A percentile compares a stretch with the other conserved stretches of the same genome.
These are phyloP conservation scores for Desmodesmus armatus DNA, from an alignment of 139 green algal species.

Conservation along the genomic window DNA sequence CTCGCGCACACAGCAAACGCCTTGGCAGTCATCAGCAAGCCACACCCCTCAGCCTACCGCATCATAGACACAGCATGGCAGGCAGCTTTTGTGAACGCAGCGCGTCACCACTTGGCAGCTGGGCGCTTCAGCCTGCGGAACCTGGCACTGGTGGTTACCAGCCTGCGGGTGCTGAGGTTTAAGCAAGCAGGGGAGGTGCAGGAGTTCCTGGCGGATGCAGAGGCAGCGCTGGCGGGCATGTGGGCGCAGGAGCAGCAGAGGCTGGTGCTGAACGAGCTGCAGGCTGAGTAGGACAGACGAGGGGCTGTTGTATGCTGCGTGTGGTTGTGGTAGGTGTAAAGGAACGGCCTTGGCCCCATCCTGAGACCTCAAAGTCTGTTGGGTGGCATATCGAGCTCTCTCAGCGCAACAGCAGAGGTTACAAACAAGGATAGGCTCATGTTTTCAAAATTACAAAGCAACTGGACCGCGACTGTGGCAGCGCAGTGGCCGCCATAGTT, in stretches of 20 bases:
- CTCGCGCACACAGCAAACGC: constrained; percentile 2
- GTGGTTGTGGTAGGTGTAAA: background rate
- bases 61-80: constrained; percentile 25
- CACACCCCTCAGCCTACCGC: background rate
- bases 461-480: no score
- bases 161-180: background rate
- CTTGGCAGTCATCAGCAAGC: background rate
- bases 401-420: background rate
- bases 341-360: no score
- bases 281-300: background rate
- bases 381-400: no score
- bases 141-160: background rate
- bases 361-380: background rate
- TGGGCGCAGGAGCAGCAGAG: background rate
- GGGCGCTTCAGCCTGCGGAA: background rate
- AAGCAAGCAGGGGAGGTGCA: background rate
- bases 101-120: background rate
- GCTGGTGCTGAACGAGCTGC: background rate
- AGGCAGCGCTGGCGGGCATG: background rate
- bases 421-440: no score
- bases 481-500: no score
- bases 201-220: constrained; percentile 1
- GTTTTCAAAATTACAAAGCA: no score
- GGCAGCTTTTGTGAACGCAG: constrained; percentile 8
- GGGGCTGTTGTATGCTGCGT: background rate